phyloP scores from a whole-genome alignment of 2,329 filamentous ascomycete species.

The Chrysoporthe puriensis region DNA sequence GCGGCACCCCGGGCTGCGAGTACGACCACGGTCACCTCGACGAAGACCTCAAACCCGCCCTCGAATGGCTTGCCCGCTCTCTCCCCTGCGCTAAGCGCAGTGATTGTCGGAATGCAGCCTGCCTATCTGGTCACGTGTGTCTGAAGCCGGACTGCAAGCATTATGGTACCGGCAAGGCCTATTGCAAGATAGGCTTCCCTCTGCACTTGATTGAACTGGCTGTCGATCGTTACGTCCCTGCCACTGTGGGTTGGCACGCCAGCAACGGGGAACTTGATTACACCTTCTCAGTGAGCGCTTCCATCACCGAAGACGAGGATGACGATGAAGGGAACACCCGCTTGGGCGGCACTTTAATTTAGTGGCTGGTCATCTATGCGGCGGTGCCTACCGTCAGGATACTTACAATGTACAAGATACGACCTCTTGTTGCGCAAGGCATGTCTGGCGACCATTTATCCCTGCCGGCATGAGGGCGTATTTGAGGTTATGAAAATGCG shows the following conservation, averaged over 20 bases:
- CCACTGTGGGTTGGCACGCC: background rate
- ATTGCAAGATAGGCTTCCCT: slow-evolving; percentile 34
- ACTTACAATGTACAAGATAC: background rate
- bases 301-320: slow-evolving; percentile 9
- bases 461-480: background rate
- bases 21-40: slow-evolving; percentile 37
- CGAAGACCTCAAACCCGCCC: slow-evolving; percentile 33
- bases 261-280: background rate
- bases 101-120: slow-evolving; percentile 33
- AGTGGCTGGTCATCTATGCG: background rate
- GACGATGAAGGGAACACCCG: background rate
- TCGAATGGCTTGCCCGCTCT: slow-evolving; percentile 36
- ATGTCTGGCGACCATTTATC: background rate
- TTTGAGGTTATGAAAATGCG: background rate
- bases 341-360: background rate
- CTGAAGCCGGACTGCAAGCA: slow-evolving; percentile 37
- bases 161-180: slow-evolving; percentile 37
- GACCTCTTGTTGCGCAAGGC: background rate
- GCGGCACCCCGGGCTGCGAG: slow-evolving; percentile 36
- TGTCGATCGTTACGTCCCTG: slow-evolving; percentile 17
- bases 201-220: slow-evolving; percentile 33
- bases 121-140: slow-evolving; percentile 39
- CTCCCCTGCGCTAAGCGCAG: slow-evolving; percentile 37
- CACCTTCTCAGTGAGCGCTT: background rate
- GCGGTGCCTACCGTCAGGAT: background rate